Evolutionary conservation across 768 basidiomycete genomes (phyloP).

Genomic region (Suillus bovinus): DNA sequence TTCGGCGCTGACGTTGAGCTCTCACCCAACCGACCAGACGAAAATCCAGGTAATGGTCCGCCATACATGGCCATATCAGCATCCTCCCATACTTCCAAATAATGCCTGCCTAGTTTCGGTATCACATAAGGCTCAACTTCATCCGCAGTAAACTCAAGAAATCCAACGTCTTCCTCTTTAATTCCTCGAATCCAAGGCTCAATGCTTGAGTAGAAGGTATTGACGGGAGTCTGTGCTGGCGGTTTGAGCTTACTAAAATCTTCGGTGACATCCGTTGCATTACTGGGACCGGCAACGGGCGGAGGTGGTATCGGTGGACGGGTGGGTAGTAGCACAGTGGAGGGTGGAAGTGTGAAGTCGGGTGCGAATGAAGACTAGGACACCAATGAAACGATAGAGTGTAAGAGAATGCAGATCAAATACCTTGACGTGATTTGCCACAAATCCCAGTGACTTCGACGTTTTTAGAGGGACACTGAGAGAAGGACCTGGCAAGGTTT

Average conservation of each 20-base stretch:
- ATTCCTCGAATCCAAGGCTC: slow-evolving; percentile 90
- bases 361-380: slow-evolving; percentile 41
- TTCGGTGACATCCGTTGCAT: slow-evolving; percentile 78
- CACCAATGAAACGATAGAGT: slow-evolving; percentile 15
- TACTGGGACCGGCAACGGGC: slow-evolving; percentile 80
- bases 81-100: slow-evolving; percentile 91
- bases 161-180: slow-evolving; percentile 94
- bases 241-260: slow-evolving; percentile 86
- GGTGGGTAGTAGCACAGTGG: slow-evolving; percentile 50
- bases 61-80: slow-evolving; percentile 66
- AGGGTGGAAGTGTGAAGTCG: slow-evolving; percentile 61
- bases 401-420: slow-evolving; percentile 14
- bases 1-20: slow-evolving; percentile 49
- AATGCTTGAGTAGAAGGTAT: slow-evolving; percentile 84
- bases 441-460: slow-evolving; percentile 50
- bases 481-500: slow-evolving; percentile 55
- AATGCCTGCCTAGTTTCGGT: slow-evolving; percentile 85
- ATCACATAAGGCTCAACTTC: slow-evolving; percentile 86
- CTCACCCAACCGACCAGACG: slow-evolving; percentile 37
- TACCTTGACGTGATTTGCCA: slow-evolving; percentile 53
- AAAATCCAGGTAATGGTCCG: slow-evolving; percentile 40
- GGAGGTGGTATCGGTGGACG: slow-evolving; percentile 64
- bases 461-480: slow-evolving; percentile 50
- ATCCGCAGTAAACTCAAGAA: slow-evolving; percentile 88
- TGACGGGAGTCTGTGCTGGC: slow-evolving; percentile 66